Percentiles rank a stretch among this genome's conserved stretches.
These are phyloP conservation scores for Holtermanniella nyarrowii DNA, from an alignment of 768 basidiomycete genomes.

Conservation along the genomic window DNA sequence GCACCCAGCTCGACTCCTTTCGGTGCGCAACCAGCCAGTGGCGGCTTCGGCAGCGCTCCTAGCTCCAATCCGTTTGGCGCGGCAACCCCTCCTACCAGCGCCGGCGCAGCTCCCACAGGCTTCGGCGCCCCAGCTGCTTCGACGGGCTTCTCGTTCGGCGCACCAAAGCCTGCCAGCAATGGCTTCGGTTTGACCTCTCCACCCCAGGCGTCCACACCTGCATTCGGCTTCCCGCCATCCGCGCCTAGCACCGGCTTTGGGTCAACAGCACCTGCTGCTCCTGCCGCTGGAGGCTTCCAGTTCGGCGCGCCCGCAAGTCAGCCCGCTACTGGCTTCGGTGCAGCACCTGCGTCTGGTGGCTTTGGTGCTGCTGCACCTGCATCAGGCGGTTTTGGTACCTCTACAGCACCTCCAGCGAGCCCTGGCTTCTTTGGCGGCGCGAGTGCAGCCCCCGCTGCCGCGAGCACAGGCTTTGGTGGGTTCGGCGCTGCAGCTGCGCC, in stretches of 20 bases:
- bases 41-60: too few species aligned
- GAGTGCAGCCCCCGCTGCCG: neutral
- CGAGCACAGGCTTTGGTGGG: too few species aligned
- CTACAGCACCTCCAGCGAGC: neutral
- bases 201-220: too few species aligned
- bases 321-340: neutral
- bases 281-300: neutral
- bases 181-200: neutral
- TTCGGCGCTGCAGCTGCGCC: too few species aligned
- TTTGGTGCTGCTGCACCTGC: neutral
- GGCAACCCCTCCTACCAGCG: too few species aligned
- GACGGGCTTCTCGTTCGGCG: neutral
- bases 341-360: neutral
- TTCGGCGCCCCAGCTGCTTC: neutral
- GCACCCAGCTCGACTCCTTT: too few species aligned
- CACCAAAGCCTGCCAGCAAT: neutral
- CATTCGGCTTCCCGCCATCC: neutral
- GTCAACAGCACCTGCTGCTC: neutral
- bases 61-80: too few species aligned
- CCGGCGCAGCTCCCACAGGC: too few species aligned
- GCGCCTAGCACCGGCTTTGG: too few species aligned
- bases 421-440: neutral
- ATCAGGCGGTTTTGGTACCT: neutral
- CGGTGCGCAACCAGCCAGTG: too few species aligned
- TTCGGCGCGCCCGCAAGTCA: neutral